Evolutionary conservation across 2,329 filamentous ascomycete genomes (phyloP).

Genomic region (Massarina eburnea): DNA sequence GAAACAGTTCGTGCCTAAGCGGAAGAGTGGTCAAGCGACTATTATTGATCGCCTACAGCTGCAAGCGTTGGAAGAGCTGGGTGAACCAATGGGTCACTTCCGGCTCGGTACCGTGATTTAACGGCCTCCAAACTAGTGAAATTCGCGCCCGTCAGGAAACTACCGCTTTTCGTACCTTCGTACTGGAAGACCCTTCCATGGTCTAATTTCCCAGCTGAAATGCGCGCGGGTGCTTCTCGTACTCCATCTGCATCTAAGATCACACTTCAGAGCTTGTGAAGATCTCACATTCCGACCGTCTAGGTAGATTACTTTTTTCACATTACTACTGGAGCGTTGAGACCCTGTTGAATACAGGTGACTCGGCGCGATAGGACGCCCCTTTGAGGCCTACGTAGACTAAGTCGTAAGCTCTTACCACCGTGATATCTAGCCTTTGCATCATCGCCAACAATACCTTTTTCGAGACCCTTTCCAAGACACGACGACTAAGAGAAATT

Average conservation of each 20-base stretch:
- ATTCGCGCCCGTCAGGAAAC: neutral
- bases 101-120: constrained; percentile 3
- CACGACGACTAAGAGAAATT: neutral
- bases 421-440: neutral
- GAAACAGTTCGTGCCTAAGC: constrained; percentile 7
- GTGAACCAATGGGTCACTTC: constrained; percentile 5
- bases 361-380: too few species aligned
- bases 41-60: constrained; percentile 1
- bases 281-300: neutral
- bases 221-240: neutral
- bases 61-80: neutral
- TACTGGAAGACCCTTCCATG: neutral
- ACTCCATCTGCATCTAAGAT: neutral
- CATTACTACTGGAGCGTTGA: too few species aligned
- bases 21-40: neutral
- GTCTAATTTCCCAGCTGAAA: constrained; percentile 7
- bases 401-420: neutral
- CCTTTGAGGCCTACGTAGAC: neutral
- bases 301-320: too few species aligned
- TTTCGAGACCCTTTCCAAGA: neutral
- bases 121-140: neutral
- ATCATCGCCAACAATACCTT: too few species aligned
- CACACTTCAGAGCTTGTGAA: neutral
- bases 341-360: too few species aligned
- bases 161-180: neutral